These are phyloP conservation scores for Pisolithus microcarpus DNA, from an alignment of 768 basidiomycete species.

Conservation along the genomic window DNA sequence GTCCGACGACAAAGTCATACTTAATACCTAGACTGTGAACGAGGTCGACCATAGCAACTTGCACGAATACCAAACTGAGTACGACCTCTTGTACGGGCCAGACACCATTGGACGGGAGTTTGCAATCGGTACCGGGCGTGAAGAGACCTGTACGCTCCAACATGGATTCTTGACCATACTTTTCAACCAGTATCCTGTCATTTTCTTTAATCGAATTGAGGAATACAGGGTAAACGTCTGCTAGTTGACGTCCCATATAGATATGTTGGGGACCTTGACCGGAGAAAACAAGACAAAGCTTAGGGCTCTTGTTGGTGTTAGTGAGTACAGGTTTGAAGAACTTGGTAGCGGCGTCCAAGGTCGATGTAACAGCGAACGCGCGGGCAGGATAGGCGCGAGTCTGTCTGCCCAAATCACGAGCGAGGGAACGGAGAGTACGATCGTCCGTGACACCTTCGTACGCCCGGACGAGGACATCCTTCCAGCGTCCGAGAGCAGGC, in stretches of 20 bases:
- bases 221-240: conserved; percentile 26
- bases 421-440: conserved; percentile 18
- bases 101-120: conserved; percentile 16
- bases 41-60: conserved; percentile 29
- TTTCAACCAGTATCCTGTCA: conserved; percentile 26
- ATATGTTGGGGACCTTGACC: conserved; percentile 32
- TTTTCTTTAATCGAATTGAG: conserved; percentile 24
- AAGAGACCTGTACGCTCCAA: conserved; percentile 30
- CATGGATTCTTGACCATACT: conserved; percentile 24
- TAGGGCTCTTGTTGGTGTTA: conserved; percentile 18
- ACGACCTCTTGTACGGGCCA: conserved; percentile 31
- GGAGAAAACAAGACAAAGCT: conserved; percentile 29
- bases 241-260: conserved; percentile 31
- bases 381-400: conserved; percentile 25
- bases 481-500: conserved; percentile 18
- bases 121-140: conserved; percentile 19
- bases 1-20: conserved; percentile 30
- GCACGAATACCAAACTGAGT: conserved; percentile 27
- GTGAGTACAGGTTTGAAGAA: conserved; percentile 25
- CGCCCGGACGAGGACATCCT: conserved; percentile 11
- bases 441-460: conserved; percentile 16
- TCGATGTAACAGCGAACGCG: conserved; percentile 18
- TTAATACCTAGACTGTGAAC: conserved; percentile 25
- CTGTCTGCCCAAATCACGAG: conserved; percentile 23
- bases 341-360: conserved; percentile 17